Percentiles rank a stretch among this genome's conserved stretches.
phyloP scores from a whole-genome alignment of 2,329 filamentous ascomycete genomes.

The Stenocarpella maydis region DNA sequence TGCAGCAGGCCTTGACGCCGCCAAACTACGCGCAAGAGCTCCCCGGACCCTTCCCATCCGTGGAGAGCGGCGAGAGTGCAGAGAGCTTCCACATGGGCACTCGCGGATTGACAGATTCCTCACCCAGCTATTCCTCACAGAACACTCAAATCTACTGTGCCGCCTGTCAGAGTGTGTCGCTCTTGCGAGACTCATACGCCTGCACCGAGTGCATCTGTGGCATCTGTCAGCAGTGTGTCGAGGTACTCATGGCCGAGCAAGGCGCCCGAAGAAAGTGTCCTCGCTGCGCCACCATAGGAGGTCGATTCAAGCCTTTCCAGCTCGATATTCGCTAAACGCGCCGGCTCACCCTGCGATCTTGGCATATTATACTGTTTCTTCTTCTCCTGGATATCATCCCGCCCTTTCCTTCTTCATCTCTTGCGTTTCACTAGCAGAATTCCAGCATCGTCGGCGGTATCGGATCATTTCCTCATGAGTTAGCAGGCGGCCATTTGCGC shows the following conservation, averaged over 20 bases:
- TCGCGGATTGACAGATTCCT: slow-evolving; percentile 73
- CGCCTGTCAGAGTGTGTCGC: slow-evolving; percentile 79
- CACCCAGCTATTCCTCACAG: slow-evolving; percentile 76
- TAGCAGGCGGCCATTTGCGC: slow-evolving; percentile 27
- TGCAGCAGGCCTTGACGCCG: slow-evolving; percentile 90
- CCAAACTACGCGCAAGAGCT: slow-evolving; percentile 74
- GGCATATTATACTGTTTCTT: slow-evolving; percentile 5
- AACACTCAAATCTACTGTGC: slow-evolving; percentile 92
- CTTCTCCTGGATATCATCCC: slow-evolving; percentile 3
- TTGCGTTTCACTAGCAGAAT: slow-evolving; percentile 34
- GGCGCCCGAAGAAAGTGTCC: slow-evolving; percentile 80
- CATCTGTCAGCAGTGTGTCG: slow-evolving; percentile 87
- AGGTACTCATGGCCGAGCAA: slow-evolving; percentile 79
- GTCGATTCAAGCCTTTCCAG: slow-evolving; percentile 85
- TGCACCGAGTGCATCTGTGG: slow-evolving; percentile 97
- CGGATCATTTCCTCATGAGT: slow-evolving; percentile 19
- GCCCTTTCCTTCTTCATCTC: slow-evolving; percentile 33
- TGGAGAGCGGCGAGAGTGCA: slow-evolving; percentile 79
- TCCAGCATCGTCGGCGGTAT: slow-evolving; percentile 33
- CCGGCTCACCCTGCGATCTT: slow-evolving; percentile 16
- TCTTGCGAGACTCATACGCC: slow-evolving; percentile 85
- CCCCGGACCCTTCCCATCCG: slow-evolving; percentile 85
- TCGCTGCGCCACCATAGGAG: slow-evolving; percentile 79
- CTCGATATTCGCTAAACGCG: slow-evolving; percentile 75
- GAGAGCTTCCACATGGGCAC: slow-evolving; percentile 76